phyloP scores from a whole-genome alignment of 164 flowering plant genomes.

The Taxillus chinensis region DNA sequence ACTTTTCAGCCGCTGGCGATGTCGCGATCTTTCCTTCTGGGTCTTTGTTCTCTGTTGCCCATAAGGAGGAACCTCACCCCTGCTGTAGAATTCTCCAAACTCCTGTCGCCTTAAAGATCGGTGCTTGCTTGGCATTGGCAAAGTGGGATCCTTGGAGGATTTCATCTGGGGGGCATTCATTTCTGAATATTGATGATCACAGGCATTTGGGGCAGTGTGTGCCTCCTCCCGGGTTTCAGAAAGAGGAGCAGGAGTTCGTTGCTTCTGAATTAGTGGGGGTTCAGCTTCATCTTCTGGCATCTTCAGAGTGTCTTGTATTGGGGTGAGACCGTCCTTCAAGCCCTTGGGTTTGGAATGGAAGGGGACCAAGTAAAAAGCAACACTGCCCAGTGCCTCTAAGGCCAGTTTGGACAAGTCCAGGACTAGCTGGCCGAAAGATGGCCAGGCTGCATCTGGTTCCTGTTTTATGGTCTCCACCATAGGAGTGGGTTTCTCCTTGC shows the following conservation, averaged over 20 bases:
- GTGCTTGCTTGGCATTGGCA: slow-evolving; percentile 53
- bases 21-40: slow-evolving; percentile 70
- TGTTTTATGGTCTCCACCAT: slow-evolving; percentile 40
- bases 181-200: slow-evolving; percentile 34
- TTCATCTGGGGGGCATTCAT: slow-evolving; percentile 52
- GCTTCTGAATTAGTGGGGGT: slow-evolving; percentile 41
- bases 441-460: slow-evolving; percentile 69
- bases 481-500: slow-evolving; percentile 34
- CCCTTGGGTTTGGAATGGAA: slow-evolving; percentile 17
- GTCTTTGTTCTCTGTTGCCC: slow-evolving; percentile 44
- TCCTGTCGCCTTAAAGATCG: slow-evolving; percentile 74
- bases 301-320: slow-evolving; percentile 57
- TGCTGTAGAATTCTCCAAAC: slow-evolving; percentile 53
- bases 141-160: slow-evolving; percentile 60
- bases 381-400: slow-evolving; percentile 36
- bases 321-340: slow-evolving; percentile 53
- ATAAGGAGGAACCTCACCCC: slow-evolving; percentile 39
- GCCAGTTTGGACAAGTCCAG: slow-evolving; percentile 55
- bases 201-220: slow-evolving; percentile 19
- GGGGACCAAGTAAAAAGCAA: slow-evolving; percentile 37
- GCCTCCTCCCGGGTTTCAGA: slow-evolving; percentile 54
- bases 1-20: slow-evolving; percentile 56
- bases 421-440: slow-evolving; percentile 70
- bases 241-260: slow-evolving; percentile 37
- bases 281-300: slow-evolving; percentile 77